Evolutionary conservation across 257 asterid species (phyloP).

Genomic region (Buddleja alternifolia): DNA sequence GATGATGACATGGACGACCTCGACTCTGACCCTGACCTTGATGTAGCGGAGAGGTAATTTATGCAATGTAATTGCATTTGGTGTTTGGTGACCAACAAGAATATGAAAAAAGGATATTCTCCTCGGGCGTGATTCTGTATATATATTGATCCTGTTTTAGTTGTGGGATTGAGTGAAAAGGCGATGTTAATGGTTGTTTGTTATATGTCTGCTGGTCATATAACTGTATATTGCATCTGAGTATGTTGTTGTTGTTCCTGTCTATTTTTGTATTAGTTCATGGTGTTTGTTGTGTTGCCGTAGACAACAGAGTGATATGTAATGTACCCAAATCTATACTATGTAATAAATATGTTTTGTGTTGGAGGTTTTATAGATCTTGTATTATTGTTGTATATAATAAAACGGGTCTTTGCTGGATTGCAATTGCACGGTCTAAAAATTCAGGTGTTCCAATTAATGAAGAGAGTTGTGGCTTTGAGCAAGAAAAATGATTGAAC

Average conservation of each 20-base stretch:
- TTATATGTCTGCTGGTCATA: background rate
- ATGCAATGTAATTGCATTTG: constrained; percentile 47
- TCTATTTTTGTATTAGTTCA: constrained; percentile 7
- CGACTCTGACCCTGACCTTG: constrained; percentile 68
- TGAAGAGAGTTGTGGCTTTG: background rate
- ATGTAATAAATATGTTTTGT: background rate
- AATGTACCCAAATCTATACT: background rate
- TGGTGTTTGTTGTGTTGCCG: constrained; percentile 15
- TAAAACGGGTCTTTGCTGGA: background rate
- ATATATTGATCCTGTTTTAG: background rate
- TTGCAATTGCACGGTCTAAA: background rate
- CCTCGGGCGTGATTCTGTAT: too few relatives aligned
- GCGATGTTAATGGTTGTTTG: background rate
- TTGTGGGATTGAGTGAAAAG: background rate
- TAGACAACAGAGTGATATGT: background rate
- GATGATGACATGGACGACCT: constrained; percentile 63
- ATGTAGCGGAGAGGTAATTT: constrained; percentile 65
- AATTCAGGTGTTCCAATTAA: background rate
- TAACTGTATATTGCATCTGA: constrained; percentile 9
- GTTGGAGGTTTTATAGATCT: constrained; percentile 13
- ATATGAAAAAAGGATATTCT: too few relatives aligned
- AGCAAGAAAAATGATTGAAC: background rate
- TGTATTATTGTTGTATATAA: background rate
- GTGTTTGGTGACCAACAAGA: background rate
- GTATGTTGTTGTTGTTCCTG: background rate